A percentile compares a stretch with the other conserved stretches of the same genome.
phyloP scores from a whole-genome alignment of 331 rosid genomes.

The Cydonia oblonga region DNA sequence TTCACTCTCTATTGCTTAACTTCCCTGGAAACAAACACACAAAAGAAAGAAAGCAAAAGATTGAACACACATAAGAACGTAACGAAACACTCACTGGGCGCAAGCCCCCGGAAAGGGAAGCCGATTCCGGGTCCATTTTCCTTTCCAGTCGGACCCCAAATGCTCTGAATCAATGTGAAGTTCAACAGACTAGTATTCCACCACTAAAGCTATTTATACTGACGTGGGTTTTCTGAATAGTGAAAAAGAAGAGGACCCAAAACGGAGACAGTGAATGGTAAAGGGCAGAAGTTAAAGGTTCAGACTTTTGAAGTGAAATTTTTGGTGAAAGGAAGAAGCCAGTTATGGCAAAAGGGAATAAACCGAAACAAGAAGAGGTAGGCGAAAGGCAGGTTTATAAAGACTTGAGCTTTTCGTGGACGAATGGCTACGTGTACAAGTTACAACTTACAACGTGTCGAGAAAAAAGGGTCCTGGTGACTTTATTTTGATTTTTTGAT shows the following conservation, averaged over 20 bases:
- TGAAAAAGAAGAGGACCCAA: not conserved
- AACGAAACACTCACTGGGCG: not conserved
- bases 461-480: not conserved
- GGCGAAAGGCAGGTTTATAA: not conserved
- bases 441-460: not conserved
- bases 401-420: not conserved
- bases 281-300: not conserved
- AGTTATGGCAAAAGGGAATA: not conserved
- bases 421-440: not conserved
- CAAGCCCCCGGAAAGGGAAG: not conserved
- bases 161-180: not conserved
- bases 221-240: not conserved
- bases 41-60: not conserved
- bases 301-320: not conserved
- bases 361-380: not conserved
- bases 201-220: not conserved
- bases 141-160: not conserved
- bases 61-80: not conserved
- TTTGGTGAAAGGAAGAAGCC: not conserved
- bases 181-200: not conserved
- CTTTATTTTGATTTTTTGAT: not conserved
- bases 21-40: not conserved
- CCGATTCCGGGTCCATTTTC: constrained; percentile 4
- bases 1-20: not conserved
- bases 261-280: not conserved